Base-by-base conservation (phyloP, 148 eudicot species). In the Vaccinium darrowii region DNA sequence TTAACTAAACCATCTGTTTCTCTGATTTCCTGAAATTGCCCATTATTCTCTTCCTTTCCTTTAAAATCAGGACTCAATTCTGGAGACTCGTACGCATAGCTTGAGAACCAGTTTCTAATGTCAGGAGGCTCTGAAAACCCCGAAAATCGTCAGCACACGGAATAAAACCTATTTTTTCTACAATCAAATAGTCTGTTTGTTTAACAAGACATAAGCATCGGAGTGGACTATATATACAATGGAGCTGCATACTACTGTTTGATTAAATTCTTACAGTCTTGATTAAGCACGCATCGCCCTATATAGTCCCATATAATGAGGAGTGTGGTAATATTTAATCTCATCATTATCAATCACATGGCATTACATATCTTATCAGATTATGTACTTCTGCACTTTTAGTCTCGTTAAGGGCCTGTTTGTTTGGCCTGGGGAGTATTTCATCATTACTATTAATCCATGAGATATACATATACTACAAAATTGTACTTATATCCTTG, bases 61-160 rank as follows among this genome's bases (percentile, higher is more conserved):
- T 85, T 86, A 16, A 89, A 91, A 39, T 85, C 87, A 85, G 92
- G 81, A 84, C 86, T 86, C 83, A 93, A 71, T 82, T 67, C 91
- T 19, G 94, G 94, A 65, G 98, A 94, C 85, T 92, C 90, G 56
- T 94, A 94, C 8, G 69, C 89, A 85, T 95, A 95, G 92, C 95
- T 94, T 69, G 96, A 88, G 89, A 93, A 94, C 98, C 94, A 91
- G 50, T 94, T 90, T 76, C 88, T 84, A 33, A 94, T 90, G 76
- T 93, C 89, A 83, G 90, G 93, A 71, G 94, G 90, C 84, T 94
- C 98, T 94, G 80, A 82, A 67, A 79, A n/a, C 84, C 56, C 67
- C 19, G 27, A 49, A 43, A 39, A 63, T n/a, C 15, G n/a, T 79
- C 49, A 79, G 67, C 15, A 27, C 18, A 23, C 74, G 15, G 36